Conservation (phyloP, 768 basidiomycete species). For the Fomitopsis pulvina region DNA sequence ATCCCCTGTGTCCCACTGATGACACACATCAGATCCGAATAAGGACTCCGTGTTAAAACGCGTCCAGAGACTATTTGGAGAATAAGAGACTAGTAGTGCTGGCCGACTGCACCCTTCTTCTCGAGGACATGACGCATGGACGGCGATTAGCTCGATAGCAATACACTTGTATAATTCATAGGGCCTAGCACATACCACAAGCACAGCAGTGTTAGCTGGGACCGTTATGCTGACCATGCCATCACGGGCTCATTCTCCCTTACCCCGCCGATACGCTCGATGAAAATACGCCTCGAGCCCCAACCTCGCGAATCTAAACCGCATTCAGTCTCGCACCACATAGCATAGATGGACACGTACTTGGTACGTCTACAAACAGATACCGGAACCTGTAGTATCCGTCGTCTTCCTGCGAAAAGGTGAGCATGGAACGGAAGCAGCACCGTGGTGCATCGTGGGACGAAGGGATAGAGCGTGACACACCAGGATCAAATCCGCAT, state of each 20-base stretch:
- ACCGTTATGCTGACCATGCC: slow-evolving; percentile 53
- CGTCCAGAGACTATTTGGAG: slow-evolving; percentile 94
- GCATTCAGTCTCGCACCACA: slow-evolving; percentile 17
- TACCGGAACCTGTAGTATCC: slow-evolving; percentile 77
- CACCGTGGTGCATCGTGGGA: neutral
- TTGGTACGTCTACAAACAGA: slow-evolving; percentile 72
- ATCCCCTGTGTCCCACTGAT: too few species aligned
- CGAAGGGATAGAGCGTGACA: slow-evolving; percentile 18
- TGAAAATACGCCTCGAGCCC: slow-evolving; percentile 60
- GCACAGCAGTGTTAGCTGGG: too few species aligned
- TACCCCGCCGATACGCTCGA: slow-evolving; percentile 60
- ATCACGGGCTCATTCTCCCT: slow-evolving; percentile 66
- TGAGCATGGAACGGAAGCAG: neutral
- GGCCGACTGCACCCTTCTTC: neutral
- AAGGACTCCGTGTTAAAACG: slow-evolving; percentile 96
- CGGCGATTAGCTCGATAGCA: neutral
- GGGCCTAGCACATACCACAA: too few species aligned
- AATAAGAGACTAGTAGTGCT: slow-evolving; percentile 36
- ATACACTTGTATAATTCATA: slow-evolving; percentile 2
- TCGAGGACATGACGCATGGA: too few species aligned
- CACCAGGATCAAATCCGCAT: slow-evolving; percentile 73
- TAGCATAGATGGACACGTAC: slow-evolving; percentile 38
- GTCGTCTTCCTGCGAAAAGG: slow-evolving; percentile 50
- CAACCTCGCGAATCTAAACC: slow-evolving; percentile 51
- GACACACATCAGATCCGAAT: slow-evolving; percentile 90